A percentile compares a stretch with the other conserved stretches of the same genome.
Evolutionary conservation across 2,329 filamentous ascomycete species (phyloP).

Genomic region (Chaetomium globosum): DNA sequence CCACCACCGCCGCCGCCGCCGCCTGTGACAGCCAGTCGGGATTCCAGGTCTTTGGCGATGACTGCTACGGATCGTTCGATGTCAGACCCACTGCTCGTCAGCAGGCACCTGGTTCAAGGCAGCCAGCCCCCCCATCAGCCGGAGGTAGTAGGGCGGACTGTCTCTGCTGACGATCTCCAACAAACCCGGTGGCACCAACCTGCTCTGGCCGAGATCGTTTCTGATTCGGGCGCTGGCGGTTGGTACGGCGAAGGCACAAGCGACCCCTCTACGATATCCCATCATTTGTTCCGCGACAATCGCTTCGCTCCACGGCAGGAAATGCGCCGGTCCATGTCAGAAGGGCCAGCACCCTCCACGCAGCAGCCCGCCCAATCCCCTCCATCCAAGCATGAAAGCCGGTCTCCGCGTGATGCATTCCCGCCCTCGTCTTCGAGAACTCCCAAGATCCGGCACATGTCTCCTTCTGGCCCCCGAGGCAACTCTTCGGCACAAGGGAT

Average conservation of each 20-base stretch:
- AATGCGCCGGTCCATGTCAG: conserved; percentile 21
- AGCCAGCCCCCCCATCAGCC: conserved; percentile 16
- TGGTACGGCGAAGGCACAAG: conserved; percentile 44
- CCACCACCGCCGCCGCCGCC: conserved; percentile 43
- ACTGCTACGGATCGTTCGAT: conserved; percentile 36
- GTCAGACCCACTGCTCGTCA: conserved; percentile 35
- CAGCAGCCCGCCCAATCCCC: background rate
- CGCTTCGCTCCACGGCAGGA: conserved; percentile 1
- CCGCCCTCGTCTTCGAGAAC: conserved; percentile 42
- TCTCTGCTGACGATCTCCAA: conserved; percentile 32
- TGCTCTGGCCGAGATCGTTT: conserved; percentile 24
- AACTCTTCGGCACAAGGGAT: conserved; percentile 29
- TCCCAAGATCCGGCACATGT: conserved; percentile 37
- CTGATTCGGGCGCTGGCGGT: conserved; percentile 2
- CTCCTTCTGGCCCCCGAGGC: conserved; percentile 29
- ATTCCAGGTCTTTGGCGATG: conserved; percentile 24
- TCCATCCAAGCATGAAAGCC: conserved; percentile 11
- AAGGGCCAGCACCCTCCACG: conserved; percentile 12
- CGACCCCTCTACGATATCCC: conserved; percentile 21
- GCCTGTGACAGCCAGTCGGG: conserved; percentile 29
- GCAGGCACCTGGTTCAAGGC: conserved; percentile 16
- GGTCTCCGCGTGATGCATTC: conserved; percentile 32
- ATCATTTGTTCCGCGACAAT: conserved; percentile 13
- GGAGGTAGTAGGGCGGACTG: conserved; percentile 24
- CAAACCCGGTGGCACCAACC: conserved; percentile 20